Evolutionary conservation across 78 protist genomes (phyloP), one percentile per base, ranked within the genome.

Genomic region (Chrysochromulina tobinii): DNA sequence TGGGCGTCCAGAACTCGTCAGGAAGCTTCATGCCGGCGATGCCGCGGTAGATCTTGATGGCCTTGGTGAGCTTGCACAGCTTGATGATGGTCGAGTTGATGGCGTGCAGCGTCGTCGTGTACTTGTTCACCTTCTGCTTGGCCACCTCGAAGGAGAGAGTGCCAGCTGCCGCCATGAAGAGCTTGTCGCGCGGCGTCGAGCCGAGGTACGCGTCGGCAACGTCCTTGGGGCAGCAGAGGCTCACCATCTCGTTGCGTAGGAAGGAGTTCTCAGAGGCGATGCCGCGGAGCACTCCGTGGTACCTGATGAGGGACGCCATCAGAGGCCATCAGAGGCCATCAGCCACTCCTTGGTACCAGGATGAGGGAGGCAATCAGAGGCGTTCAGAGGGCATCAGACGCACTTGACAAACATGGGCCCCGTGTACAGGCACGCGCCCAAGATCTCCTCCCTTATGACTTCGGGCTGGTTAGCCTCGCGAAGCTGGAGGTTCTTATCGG

Each of bases 21-120:
- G 92, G 92, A 14, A 89, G 92, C 87, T 20, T 21, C 61, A 57
- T 64, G 27, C 92, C 92, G 15, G 72, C 54, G 72, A 89, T 11
- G 72, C 92, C 92, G 59, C 92, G 85, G 64, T 77, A 89, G 54
- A 75, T 5, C 58, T 23, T 38, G 9, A 54, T 61, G 4, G 81
- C 85, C 18, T 2, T 11, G 4, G 86, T 48, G 55, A 58, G 38
- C 25, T 61, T 72, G 58, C 55, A 0, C 58, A 73, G 59, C 75
- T 89, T 89, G 27, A 75, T 54, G 51, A 89, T 15, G 27, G 51
- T 57, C 38, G 72, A 55, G 54, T 72, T 81, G 87, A 53, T 59
- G 12, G 38, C 69, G 87, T 73, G 86, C 64, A 89, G n/a, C 1
- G 77, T 89, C n/a, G 68, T 89, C 58, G 68, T 77, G 87, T 89